Conservation (phyloP, 768 basidiomycete genomes). For the Hericium alpestre region DNA sequence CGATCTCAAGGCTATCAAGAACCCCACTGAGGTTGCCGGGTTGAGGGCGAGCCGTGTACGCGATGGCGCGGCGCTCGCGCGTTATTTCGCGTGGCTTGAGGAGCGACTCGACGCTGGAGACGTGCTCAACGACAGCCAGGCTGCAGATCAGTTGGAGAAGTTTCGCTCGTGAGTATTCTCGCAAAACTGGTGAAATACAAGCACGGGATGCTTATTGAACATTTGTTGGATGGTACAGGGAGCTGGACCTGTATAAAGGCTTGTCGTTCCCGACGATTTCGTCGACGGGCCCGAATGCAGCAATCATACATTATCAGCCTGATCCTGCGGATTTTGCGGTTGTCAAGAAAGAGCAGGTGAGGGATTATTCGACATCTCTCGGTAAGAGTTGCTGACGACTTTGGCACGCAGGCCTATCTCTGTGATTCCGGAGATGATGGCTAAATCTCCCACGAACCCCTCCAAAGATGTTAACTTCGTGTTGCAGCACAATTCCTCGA, state of each 20-base stretch:
- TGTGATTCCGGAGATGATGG: conserved; percentile 78
- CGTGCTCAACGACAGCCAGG: conserved; percentile 68
- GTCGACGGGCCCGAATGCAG: conserved; percentile 84
- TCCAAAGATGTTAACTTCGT: neutral
- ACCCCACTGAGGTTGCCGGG: conserved; percentile 71
- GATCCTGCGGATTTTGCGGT: conserved; percentile 61
- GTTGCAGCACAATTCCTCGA: conserved; percentile 69
- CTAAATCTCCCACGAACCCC: neutral
- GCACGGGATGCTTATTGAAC: neutral
- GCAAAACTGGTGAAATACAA: neutral
- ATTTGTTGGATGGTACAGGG: conserved; percentile 29
- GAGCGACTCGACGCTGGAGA: conserved; percentile 57
- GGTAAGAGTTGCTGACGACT: too few species aligned
- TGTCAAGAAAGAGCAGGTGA: conserved; percentile 66
- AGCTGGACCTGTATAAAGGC: conserved; percentile 72
- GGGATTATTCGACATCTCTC: too few species aligned
- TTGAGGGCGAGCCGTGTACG: conserved; percentile 83
- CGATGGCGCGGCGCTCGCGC: conserved; percentile 77
- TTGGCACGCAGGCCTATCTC: conserved; percentile 38
- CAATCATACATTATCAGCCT: conserved; percentile 90
- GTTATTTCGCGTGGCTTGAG: conserved; percentile 94
- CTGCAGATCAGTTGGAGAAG: conserved; percentile 64
- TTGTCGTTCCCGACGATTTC: conserved; percentile 90
- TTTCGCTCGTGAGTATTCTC: conserved; percentile 59
- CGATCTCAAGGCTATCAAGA: conserved; percentile 75